Evolutionary conservation across 805 yeast species (phyloP).

Genomic region (Spathaspora boniae): DNA sequence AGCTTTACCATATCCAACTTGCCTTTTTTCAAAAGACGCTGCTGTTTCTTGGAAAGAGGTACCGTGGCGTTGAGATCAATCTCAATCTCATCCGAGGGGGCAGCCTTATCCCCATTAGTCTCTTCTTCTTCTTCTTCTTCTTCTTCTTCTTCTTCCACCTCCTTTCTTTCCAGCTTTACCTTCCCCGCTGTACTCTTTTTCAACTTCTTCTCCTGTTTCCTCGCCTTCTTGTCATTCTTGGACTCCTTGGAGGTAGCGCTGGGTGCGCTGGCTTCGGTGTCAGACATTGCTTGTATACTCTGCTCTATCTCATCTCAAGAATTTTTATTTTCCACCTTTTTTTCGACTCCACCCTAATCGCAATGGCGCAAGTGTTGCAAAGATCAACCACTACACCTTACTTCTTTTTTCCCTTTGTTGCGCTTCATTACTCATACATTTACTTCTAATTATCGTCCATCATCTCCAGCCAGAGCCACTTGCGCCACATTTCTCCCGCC

Average conservation of each 20-base stretch:
- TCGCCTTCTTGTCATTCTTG: slow-evolving; percentile 21
- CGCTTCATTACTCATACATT: neutral
- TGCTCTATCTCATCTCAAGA: slow-evolving; percentile 1
- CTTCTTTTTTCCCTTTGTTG: too few relatives aligned
- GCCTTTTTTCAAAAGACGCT: slow-evolving; percentile 77
- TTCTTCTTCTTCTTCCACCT: slow-evolving; percentile 16
- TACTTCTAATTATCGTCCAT: slow-evolving; percentile 23
- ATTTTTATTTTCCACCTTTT: slow-evolving; percentile 2
- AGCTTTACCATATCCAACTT: slow-evolving; percentile 66
- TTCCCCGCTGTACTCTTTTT: slow-evolving; percentile 15
- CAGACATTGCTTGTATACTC: slow-evolving; percentile 1
- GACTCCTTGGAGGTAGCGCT: too few relatives aligned
- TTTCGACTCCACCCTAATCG: too few relatives aligned
- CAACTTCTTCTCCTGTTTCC: slow-evolving; percentile 18
- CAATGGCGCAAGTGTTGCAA: neutral
- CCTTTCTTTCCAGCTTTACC: slow-evolving; percentile 32
- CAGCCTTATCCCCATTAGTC: slow-evolving; percentile 10
- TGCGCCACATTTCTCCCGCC: slow-evolving; percentile 87
- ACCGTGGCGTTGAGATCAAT: slow-evolving; percentile 67
- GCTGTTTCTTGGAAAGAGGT: slow-evolving; percentile 90
- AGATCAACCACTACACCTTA: too few relatives aligned
- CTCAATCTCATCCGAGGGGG: slow-evolving; percentile 63
- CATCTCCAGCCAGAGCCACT: slow-evolving; percentile 59
- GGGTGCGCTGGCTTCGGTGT: too few relatives aligned
- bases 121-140: slow-evolving; percentile 11